A percentile compares a stretch with the other conserved stretches of the same genome.
phyloP scores from a whole-genome alignment of 148 eudicot species.

The Selenicereus undatus region DNA sequence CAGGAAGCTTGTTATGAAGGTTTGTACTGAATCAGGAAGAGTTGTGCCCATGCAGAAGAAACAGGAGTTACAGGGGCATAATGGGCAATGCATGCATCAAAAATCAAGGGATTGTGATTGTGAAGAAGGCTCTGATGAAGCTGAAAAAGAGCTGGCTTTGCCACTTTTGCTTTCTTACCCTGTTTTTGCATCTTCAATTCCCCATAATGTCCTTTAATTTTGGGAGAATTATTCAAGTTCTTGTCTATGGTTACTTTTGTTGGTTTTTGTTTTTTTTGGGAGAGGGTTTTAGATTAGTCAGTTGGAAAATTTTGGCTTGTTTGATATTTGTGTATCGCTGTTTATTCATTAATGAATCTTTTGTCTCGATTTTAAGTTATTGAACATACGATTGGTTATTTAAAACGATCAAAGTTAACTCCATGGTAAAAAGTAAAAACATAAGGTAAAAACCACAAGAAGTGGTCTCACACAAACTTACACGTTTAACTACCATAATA shows the following conservation, averaged over 20 bases:
- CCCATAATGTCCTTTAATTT: background rate
- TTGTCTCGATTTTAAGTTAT: background rate
- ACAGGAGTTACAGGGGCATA: background rate
- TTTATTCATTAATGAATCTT: background rate
- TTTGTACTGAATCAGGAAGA: background rate
- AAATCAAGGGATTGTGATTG: background rate
- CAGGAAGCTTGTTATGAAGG: slow-evolving; percentile 3
- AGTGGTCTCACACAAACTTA: too few relatives aligned
- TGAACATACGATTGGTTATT: background rate
- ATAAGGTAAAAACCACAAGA: too few relatives aligned
- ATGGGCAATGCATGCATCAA: background rate
- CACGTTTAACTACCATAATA: too few relatives aligned
- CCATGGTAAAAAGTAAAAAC: too few relatives aligned
- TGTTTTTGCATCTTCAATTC: slow-evolving; percentile 1
- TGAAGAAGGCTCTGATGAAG: background rate
- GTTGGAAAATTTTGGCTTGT: background rate
- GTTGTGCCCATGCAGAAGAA: slow-evolving; percentile 4
- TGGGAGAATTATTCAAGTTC: background rate
- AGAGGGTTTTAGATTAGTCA: background rate
- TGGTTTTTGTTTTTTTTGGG: too few relatives aligned
- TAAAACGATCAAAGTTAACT: background rate
- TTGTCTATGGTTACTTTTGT: too few relatives aligned
- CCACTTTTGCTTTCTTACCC: slow-evolving; percentile 5
- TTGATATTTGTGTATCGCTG: background rate
- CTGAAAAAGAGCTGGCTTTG: background rate